Evolutionary conservation across 805 yeast genomes (phyloP), one percentile per base, ranked within the genome.

Genomic region (Monosporozyma unispora): DNA sequence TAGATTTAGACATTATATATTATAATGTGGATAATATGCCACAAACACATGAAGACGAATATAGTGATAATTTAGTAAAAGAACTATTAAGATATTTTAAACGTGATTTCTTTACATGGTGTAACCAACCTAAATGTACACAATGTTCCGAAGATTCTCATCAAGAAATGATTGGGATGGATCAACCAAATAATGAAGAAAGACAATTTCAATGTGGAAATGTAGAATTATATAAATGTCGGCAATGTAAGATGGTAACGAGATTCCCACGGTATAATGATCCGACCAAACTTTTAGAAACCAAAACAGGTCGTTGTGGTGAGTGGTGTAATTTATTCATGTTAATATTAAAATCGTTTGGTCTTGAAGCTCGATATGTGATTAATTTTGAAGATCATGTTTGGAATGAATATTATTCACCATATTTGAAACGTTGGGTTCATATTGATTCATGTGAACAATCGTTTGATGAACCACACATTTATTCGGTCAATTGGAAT

Each of bases 341-440:
- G 43, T 69, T 87, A 33, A 67, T 89, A 2, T 68, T 90, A 48
- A 73, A 81, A 25, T 79, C 96, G 0, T 68, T 90, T 41, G 86
- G 83, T 0, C 60, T 80, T 4, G 71, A 79, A 25, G 78, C 79
- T 1, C 68, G 98, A 47, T 89, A 84, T 59, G 70, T 90, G 2
- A 87, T 95, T 95, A 89, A 88, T 63, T 70, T 77, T 7, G 98
- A 91, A 62, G 98, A 91, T 63, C 98, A 91, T 63, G 97, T 87
- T 1, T 91, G 98, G 98, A 84, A 95, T 58, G 98, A 91, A 61
- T 83, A 84, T 57, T 90, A 79, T 62, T 85, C 95, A 1, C 63
- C 58, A 0, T 59, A 68, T 19, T 70, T 78, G 54, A 65, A 74
- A 42, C 67, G 88, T 48, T 91, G 98, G 97, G 73, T 90, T 18